Conservation (phyloP, 2,329 filamentous ascomycete genomes). For the Trichoderma sp. region DNA sequence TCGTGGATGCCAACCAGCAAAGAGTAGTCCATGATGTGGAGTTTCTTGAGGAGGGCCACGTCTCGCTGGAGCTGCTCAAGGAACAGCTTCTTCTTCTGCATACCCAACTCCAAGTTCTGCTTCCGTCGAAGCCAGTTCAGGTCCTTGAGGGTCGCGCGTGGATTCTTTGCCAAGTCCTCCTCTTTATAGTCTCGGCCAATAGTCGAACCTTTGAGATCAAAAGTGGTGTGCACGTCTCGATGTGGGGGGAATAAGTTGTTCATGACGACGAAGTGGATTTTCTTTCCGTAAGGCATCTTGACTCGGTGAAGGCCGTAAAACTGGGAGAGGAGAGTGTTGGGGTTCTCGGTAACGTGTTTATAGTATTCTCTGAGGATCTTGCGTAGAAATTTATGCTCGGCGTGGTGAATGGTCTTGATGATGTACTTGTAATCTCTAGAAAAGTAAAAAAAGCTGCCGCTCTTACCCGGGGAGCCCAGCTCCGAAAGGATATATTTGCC, state of each 20-base stretch:
- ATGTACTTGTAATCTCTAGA: conserved; percentile 99
- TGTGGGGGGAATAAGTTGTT: conserved; percentile 98
- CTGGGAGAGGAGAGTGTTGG: conserved; percentile 94
- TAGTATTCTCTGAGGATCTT: conserved; percentile 92
- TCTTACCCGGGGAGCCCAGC: conserved; percentile 94
- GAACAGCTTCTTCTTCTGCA: conserved; percentile 84
- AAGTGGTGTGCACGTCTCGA: conserved; percentile 94
- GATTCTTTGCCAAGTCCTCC: conserved; percentile 83
- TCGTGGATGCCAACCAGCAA: conserved; percentile 94
- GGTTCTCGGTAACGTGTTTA: conserved; percentile 86
- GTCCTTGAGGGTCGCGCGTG: conserved; percentile 91
- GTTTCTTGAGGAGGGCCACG: conserved; percentile 78
- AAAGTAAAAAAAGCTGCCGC: conserved; percentile 99
- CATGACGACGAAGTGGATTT: conserved; percentile 99
- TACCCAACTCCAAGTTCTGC: conserved; percentile 82
- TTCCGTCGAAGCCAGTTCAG: conserved; percentile 92
- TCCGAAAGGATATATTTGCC: conserved; percentile 99
- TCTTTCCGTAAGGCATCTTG: conserved; percentile 96
- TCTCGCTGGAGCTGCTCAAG: conserved; percentile 86
- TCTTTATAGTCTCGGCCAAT: conserved; percentile 90
- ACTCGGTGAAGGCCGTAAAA: conserved; percentile 97
- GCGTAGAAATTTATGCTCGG: conserved; percentile 84
- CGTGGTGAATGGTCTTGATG: conserved; percentile 98
- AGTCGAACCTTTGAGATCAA: conserved; percentile 95
- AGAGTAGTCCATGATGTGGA: conserved; percentile 99